Evolutionary conservation across 1,284 basidiomycete genomes (phyloP).

Genomic region (Neolentinus lepideus): DNA sequence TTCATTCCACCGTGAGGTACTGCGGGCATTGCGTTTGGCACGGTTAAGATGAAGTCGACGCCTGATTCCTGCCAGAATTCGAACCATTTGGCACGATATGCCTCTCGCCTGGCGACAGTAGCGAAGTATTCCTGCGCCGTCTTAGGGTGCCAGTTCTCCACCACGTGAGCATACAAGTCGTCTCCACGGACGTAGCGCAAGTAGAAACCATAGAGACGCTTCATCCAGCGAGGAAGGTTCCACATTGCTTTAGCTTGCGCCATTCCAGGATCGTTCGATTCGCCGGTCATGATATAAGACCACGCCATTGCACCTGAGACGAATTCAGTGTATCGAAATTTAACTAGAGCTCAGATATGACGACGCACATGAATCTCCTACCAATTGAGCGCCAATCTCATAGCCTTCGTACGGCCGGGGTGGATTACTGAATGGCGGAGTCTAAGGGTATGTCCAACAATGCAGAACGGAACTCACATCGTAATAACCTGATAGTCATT

Average conservation of each 20-base stretch:
- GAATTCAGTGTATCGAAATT: neutral
- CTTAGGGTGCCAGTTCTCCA: conserved; percentile 35
- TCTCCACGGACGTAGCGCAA: conserved; percentile 32
- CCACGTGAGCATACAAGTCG: conserved; percentile 26
- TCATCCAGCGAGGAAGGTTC: conserved; percentile 34
- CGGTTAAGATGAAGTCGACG: conserved; percentile 56
- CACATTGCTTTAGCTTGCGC: conserved; percentile 15
- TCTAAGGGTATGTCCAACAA: neutral
- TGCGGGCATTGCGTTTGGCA: conserved; percentile 52
- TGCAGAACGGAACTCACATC: neutral
- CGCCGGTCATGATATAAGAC: conserved; percentile 11
- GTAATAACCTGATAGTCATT: neutral
- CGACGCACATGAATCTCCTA: conserved; percentile 29
- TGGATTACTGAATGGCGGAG: conserved; percentile 11
- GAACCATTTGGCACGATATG: conserved; percentile 34
- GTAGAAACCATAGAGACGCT: conserved; percentile 26
- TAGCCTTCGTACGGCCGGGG: conserved; percentile 29
- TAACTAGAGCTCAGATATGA: neutral
- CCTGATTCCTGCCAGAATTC: conserved; percentile 45
- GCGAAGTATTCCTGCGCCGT: conserved; percentile 34
- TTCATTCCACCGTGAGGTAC: conserved; percentile 36
- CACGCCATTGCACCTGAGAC: neutral
- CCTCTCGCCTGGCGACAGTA: conserved; percentile 34
- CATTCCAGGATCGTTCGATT: conserved; percentile 39
- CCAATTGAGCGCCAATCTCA: conserved; percentile 31